Evolutionary conservation across 352 stramenopile genomes (phyloP).

Genomic region (Phytophthora palmivora): DNA sequence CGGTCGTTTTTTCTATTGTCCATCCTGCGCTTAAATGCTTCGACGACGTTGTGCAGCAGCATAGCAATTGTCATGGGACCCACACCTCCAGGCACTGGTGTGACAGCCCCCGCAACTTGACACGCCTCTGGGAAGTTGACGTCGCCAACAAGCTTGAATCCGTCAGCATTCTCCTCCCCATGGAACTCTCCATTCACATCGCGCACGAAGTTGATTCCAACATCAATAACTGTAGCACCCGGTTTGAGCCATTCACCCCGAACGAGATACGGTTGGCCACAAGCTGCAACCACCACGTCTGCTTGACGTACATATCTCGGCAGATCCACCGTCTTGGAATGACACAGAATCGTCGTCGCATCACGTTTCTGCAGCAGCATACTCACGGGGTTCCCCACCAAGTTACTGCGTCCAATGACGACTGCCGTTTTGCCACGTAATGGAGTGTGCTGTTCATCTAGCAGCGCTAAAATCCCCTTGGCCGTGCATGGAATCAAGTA

Average conservation of each 20-base stretch:
- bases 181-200: conserved; percentile 62
- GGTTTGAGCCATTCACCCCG: conserved; percentile 97
- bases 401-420: conserved; percentile 97
- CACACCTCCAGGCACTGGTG: conserved; percentile 97
- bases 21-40: conserved; percentile 75
- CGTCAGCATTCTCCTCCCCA: conserved; percentile 65
- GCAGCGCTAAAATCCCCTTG: conserved; percentile 96
- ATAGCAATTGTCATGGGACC: conserved; percentile 99
- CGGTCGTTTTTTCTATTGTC: conserved; percentile 34
- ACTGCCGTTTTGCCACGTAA: conserved; percentile 96
- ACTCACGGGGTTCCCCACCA: conserved; percentile 97
- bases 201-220: conserved; percentile 98
- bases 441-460: conserved; percentile 89
- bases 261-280: conserved; percentile 95
- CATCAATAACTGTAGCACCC: conserved; percentile 97
- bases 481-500: conserved; percentile 97
- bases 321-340: conserved; percentile 95
- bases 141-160: conserved; percentile 98
- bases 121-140: conserved; percentile 92
- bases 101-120: conserved; percentile 92
- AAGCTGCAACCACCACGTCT: conserved; percentile 98
- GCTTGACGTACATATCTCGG: conserved; percentile 89
- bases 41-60: conserved; percentile 91
- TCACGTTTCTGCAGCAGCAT: conserved; percentile 96
- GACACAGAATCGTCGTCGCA: conserved; percentile 98